Base-by-base conservation (phyloP, 106 monocot species). In the Agapanthus africanus region DNA sequence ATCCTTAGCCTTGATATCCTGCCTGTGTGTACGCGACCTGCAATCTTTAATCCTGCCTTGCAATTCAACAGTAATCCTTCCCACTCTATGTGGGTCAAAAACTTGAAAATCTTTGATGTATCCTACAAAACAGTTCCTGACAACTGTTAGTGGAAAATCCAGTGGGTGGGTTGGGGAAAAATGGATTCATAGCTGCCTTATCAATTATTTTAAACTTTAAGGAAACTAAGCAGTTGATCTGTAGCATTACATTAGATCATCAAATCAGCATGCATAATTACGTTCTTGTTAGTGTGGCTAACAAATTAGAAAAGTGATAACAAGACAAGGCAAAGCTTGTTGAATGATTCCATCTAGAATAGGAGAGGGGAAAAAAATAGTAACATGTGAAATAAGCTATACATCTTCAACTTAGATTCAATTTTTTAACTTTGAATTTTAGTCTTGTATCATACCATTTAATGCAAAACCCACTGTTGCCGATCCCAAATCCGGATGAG, bases 81-180 rank as follows among this genome's bases (percentile, higher is more conserved):
- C 97, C 30, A 92, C 91, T 77, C 97, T 86, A 40, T 92, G 91
- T 18, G 82, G 86, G 79, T 97, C 97, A 73, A 68, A 70, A 26
- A 91, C 86, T 76, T 97, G 76, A 79, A 88, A 97, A 76, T 89
- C 79, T 74, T 89, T 97, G 28, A 97, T 84, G 56, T 97, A 97
- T 54, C 91, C 97, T 97, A 77, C 64, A 81, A n/a, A 66, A 79
- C 27, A 47, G 25, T 3, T 11, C 27, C 11, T 66, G 40, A 66
- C 15, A 2, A 40, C 44, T 27, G 40, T 38, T 15, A 23, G 28
- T 42, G 42, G 26, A 40, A 42, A 26, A 26, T 40, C 28, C 23
- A 11, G 1, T 54, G 0, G 9, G 25, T n/a, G n/a, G n/a, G n/a
- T n/a, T n/a, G n/a, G n/a, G n/a, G n/a, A n/a, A n/a, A 7, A 9